Evolutionary conservation across 2,329 filamentous ascomycete genomes (phyloP), one percentile per base, ranked within the genome.

Genomic region (Penicillium sp.): DNA sequence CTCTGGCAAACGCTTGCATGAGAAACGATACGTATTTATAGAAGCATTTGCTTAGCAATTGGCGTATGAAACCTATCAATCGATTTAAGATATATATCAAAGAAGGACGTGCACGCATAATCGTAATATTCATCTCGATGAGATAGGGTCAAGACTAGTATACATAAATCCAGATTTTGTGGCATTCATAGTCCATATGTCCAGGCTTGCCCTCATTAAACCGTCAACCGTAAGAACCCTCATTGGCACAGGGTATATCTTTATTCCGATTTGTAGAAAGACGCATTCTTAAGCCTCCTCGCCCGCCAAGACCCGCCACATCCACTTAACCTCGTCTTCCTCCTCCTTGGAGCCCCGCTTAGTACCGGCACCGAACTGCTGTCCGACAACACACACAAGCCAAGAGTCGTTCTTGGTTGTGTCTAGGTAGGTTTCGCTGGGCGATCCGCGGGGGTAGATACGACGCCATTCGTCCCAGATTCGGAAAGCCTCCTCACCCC

Each of bases 401-500:
- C 93, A 97, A 64, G 86, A 83, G 67, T 91, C 90, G 46, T 84
- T 81, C 69, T 86, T 84, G 37, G 89, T 81, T 6, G 79, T 73
- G 61, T 88, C 85, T 43, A 99, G 78, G 56, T 97, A 79, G 69
- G 83, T 85, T 66, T 88, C 87, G 58, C 88, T 92, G 51, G 85
- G 81, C 3, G 87, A 89, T 6, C 84, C 86, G 48, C 87, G 83
- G n/a, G 86, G 86, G 74, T 96, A 97, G 47, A 97, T 89, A 65
- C 89, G 84, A 60, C 89, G 87, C 94, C 94, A 99, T 79, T 97
- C 94, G 42, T 82, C 84, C 90, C 93, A 97, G 69, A 97, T 96
- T 33, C 89, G 89, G 78, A 94, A 99, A 1, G 94, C 93, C 81
- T 99, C 94, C 71, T 97, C 94, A 57, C 87, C 85, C 94, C 94